A percentile compares a stretch with the other conserved stretches of the same genome.
Conservation (phyloP, 129 eudicot species). For the Chrysanthemum seticuspe region DNA sequence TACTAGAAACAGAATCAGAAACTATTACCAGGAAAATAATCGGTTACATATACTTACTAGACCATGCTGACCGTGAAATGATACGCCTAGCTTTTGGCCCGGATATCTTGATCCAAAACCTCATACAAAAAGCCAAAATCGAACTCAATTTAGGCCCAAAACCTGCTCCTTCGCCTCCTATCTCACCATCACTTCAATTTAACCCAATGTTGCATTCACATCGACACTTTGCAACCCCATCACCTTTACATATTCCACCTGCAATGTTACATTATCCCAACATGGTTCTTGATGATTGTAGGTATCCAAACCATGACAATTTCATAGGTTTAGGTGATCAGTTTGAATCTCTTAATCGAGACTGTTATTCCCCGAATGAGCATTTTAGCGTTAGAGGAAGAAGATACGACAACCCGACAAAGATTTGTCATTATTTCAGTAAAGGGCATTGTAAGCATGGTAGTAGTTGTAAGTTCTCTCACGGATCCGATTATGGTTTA, state of each 20-base stretch:
- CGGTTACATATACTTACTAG: conserved; percentile 52
- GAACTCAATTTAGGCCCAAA: conserved; percentile 34
- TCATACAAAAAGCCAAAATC: conserved; percentile 49
- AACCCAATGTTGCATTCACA: conserved; percentile 32
- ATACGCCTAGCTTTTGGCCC: conserved; percentile 65
- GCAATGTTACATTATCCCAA: conserved; percentile 28
- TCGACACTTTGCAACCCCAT: conserved; percentile 28
- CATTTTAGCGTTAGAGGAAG: conserved; percentile 32
- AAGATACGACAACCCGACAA: conserved; percentile 33
- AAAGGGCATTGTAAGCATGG: conserved; percentile 83
- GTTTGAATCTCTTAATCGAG: conserved; percentile 32
- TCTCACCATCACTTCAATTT: conserved; percentile 40
- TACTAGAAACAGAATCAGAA: conserved; percentile 54
- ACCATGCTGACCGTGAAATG: conserved; percentile 52
- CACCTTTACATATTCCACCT: conserved; percentile 28
- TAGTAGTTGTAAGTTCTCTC: conserved; percentile 59
- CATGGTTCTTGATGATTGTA: conserved; percentile 30
- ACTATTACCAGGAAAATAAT: conserved; percentile 45
- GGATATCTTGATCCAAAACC: conserved; percentile 39
- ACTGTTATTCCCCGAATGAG: conserved; percentile 29
- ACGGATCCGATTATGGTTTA: conserved; percentile 38
- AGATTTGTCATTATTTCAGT: conserved; percentile 69
- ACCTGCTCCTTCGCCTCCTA: conserved; percentile 38
- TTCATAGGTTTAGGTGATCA: conserved; percentile 37
- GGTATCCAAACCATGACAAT: conserved; percentile 29